Percentiles rank a stretch among this genome's conserved stretches.
These are phyloP conservation scores for Chytriomyces confervae DNA, from an alignment of 192 early-diverging fungal species.

Conservation along the genomic window DNA sequence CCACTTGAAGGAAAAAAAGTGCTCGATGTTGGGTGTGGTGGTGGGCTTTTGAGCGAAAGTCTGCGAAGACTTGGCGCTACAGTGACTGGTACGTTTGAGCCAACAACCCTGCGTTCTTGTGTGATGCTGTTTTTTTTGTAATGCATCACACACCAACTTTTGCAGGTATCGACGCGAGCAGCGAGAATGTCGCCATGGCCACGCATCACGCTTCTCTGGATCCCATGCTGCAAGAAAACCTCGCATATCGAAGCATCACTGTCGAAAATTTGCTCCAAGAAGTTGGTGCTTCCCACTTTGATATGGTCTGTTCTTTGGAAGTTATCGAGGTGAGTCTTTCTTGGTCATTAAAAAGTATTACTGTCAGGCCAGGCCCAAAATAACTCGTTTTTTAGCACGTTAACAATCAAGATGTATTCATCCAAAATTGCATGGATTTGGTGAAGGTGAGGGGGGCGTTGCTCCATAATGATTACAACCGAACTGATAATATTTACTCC, in stretches of 20 bases:
- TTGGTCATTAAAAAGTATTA: not conserved
- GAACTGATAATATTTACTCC: constrained; percentile 7
- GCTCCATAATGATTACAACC: not conserved
- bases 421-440: constrained; percentile 68
- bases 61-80: constrained; percentile 29
- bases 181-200: constrained; percentile 85
- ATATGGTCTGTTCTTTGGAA: constrained; percentile 85
- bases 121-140: not conserved
- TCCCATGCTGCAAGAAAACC: constrained; percentile 52
- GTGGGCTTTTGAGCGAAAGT: constrained; percentile 87
- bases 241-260: not conserved
- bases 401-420: constrained; percentile 70
- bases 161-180: constrained; percentile 82
- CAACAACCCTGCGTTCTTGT: not conserved
- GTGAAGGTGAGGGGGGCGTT: constrained; percentile 58
- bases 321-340: constrained; percentile 70
- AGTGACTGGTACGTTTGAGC: constrained; percentile 21
- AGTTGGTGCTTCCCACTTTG: constrained; percentile 60
- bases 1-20: constrained; percentile 63
- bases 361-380: not conserved
- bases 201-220: constrained; percentile 72
- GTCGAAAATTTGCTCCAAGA: constrained; percentile 20
- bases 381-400: constrained; percentile 64
- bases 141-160: not conserved
- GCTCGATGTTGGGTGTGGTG: constrained; percentile 94